Evolutionary conservation across 148 eudicot species (phyloP).

Genomic region (Rhododendron ferrugineum): DNA sequence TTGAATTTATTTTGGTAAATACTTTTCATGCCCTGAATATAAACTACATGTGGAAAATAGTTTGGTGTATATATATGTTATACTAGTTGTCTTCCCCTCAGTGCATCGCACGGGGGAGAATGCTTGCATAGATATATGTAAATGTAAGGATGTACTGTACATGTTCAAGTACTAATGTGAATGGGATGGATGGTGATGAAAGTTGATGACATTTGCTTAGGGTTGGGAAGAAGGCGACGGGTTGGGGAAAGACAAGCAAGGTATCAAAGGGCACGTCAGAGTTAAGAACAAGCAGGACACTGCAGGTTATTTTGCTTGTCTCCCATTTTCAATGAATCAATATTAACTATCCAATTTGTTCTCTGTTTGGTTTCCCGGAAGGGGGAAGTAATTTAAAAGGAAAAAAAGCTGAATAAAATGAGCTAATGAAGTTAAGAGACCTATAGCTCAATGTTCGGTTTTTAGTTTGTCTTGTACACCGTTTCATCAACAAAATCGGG

Average conservation of each 20-base stretch:
- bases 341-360: not conserved
- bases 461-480: not conserved
- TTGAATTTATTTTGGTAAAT: not conserved
- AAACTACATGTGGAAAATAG: not conserved
- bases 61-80: not conserved
- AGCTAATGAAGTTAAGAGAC: not conserved
- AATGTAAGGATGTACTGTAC: not conserved
- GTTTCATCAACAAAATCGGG: not conserved
- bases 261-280: constrained; percentile 89
- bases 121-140: not conserved
- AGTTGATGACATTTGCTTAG: constrained; percentile 19
- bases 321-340: not conserved
- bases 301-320: constrained; percentile 24
- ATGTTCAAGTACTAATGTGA: not conserved
- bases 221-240: constrained; percentile 99
- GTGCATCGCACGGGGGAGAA: not conserved
- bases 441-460: not conserved
- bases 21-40: not conserved
- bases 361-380: not conserved
- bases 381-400: not conserved
- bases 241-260: constrained; percentile 94
- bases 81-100: not conserved
- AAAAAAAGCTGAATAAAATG: not conserved
- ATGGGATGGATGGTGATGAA: not conserved
- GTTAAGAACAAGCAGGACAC: constrained; percentile 92